Evolutionary conservation across 108 stramenopile genomes (phyloP), one percentile per base, ranked within the genome.

Genomic region (Tribonema minus): DNA sequence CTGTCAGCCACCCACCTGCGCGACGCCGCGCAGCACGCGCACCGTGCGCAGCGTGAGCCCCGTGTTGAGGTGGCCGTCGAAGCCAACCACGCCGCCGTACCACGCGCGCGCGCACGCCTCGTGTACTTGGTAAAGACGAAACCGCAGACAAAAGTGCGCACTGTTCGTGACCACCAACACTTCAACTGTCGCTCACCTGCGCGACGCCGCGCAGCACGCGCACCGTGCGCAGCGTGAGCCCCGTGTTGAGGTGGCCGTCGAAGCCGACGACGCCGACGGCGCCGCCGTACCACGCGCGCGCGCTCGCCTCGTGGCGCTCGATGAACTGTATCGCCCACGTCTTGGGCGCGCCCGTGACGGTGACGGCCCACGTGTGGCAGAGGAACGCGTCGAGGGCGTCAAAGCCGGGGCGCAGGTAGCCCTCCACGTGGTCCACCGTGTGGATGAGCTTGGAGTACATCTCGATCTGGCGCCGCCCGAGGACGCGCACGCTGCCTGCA

Each of bases 371-470:
- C 36, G 96, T 98, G 84, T 98, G 95, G 65, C 95, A 95, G 40
- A 98, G 85, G 70, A 98, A 98, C 58, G 96, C 96, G 87, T 98
- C 96, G 34, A 98, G 87, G 23, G 96, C 94, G 82, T 98, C 96
- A 83, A 95, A 98, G 65, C 94, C 93, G 9, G 90, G 85, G 58
- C 96, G 90, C 39, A 98, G 76, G 81, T 93, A 96, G 41, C 96
- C 96, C 89, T 98, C 96, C 5, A 98, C 96, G 84, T 98, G 96
- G 84, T 98, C 96, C 3, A 98, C 96, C 1, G 96, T 98, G 82
- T 98, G 96, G 70, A 98, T 98, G 32, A 98, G 81, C 29, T 93
- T 91, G 76, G 92, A 92, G 86, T 98, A 98, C 93, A 96, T 96
- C 87, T 98, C 96, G 82, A 98, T 98, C 84, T 98, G 96, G 27